Percentiles rank a stretch among this genome's conserved stretches.
Evolutionary conservation across 2,329 filamentous ascomycete species (phyloP).

Genomic region (Colletotrichum gloeosporioides): DNA sequence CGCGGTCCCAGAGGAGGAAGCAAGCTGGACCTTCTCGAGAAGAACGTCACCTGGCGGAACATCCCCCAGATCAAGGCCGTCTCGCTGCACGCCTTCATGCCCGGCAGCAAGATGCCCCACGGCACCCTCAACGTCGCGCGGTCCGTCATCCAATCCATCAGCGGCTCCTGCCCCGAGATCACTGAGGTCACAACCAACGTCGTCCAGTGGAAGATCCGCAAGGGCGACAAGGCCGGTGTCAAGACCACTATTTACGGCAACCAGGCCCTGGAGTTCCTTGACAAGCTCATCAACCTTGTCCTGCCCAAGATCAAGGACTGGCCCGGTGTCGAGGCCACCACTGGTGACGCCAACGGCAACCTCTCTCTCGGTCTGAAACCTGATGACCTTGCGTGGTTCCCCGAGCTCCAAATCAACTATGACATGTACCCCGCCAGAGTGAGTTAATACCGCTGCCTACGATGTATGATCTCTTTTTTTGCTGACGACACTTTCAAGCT

Average conservation of each 20-base stretch:
- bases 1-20: constrained; percentile 84
- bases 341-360: constrained; percentile 89
- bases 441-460: not conserved
- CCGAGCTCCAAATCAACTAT: constrained; percentile 94
- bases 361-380: constrained; percentile 80
- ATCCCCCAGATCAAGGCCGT: constrained; percentile 83
- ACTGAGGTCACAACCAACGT: constrained; percentile 76
- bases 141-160: constrained; percentile 85
- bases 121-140: constrained; percentile 82
- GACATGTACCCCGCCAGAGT: constrained; percentile 68
- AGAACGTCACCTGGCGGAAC: constrained; percentile 80
- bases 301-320: constrained; percentile 97
- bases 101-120: constrained; percentile 72
- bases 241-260: constrained; percentile 81
- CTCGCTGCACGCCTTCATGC: constrained; percentile 78
- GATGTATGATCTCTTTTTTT: constrained; percentile 56
- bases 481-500: constrained; percentile 52
- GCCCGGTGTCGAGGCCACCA: constrained; percentile 68
- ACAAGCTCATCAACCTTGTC: constrained; percentile 88
- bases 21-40: constrained; percentile 73
- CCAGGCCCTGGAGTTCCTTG: constrained; percentile 86
- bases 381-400: constrained; percentile 82
- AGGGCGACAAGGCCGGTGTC: constrained; percentile 74
- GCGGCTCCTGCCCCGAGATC: constrained; percentile 73
- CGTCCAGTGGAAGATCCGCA: constrained; percentile 74